Evolutionary conservation across 2,329 filamentous ascomycete species (phyloP).

Genomic region (Aspergillus nomiae): DNA sequence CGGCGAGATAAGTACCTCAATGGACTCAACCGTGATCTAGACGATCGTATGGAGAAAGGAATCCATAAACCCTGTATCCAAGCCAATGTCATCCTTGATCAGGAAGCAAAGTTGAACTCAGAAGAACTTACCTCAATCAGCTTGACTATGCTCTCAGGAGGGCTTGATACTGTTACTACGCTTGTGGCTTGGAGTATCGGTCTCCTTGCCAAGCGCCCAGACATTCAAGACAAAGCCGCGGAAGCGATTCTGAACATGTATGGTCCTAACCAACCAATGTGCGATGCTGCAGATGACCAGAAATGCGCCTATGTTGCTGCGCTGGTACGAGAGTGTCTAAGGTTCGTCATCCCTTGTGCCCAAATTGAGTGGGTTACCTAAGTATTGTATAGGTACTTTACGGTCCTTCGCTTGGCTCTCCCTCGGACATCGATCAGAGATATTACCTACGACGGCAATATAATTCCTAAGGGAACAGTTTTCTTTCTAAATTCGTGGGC

Average conservation of each 20-base stretch:
- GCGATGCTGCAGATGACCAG: conserved; percentile 63
- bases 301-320: conserved; percentile 66
- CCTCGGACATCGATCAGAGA: conserved; percentile 64
- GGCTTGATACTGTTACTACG: conserved; percentile 67
- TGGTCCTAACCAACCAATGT: conserved; percentile 56
- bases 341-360: conserved; percentile 34
- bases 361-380: conserved; percentile 7
- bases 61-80: conserved; percentile 67
- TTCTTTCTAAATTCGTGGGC: conserved; percentile 70
- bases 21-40: conserved; percentile 59
- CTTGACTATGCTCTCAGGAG: conserved; percentile 68
- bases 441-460: conserved; percentile 58
- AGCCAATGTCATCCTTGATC: conserved; percentile 65
- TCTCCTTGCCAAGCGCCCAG: conserved; percentile 59
- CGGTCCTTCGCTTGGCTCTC: conserved; percentile 63
- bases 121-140: conserved; percentile 67
- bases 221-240: conserved; percentile 64
- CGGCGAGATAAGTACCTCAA: conserved; percentile 64
- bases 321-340: conserved; percentile 63
- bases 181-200: conserved; percentile 67
- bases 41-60: conserved; percentile 62
- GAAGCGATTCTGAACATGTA: conserved; percentile 60
- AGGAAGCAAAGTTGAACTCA: conserved; percentile 63
- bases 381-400: conserved; percentile 54
- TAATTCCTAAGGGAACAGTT: conserved; percentile 64